A percentile compares a stretch with the other conserved stretches of the same genome.
Conservation (phyloP, 1,284 basidiomycete genomes). For the Athelia sp. region DNA sequence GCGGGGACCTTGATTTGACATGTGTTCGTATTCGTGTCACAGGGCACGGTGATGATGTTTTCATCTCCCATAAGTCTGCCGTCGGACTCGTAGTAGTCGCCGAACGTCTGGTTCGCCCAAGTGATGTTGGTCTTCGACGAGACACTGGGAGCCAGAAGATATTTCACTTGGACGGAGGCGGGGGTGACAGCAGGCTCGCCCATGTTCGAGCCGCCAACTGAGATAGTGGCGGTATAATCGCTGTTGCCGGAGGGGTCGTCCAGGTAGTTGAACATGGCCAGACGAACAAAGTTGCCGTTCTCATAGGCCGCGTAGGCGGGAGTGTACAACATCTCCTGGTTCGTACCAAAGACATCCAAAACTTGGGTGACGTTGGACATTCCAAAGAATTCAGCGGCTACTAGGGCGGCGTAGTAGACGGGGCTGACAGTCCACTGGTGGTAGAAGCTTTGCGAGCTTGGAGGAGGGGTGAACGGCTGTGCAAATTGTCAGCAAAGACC, state of each 20-base stretch:
- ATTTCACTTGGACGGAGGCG: conserved; percentile 32
- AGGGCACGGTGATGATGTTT: conserved; percentile 35
- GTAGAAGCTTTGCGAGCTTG: conserved; percentile 31
- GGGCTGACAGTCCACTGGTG: conserved; percentile 34
- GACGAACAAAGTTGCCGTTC: conserved; percentile 34
- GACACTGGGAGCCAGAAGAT: conserved; percentile 34
- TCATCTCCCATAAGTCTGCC: conserved; percentile 41
- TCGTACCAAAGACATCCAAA: conserved; percentile 28
- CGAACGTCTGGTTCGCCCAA: conserved; percentile 49
- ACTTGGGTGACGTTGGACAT: conserved; percentile 34
- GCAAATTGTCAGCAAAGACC: background rate
- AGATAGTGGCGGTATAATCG: conserved; percentile 28
- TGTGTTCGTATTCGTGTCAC: conserved; percentile 30
- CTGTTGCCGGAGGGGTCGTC: conserved; percentile 34
- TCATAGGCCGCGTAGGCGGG: conserved; percentile 53
- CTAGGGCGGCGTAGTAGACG: conserved; percentile 42
- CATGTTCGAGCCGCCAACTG: conserved; percentile 31
- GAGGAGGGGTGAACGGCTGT: conserved; percentile 29
- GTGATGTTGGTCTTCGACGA: conserved; percentile 49
- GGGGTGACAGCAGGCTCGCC: conserved; percentile 24
- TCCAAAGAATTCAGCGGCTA: conserved; percentile 45
- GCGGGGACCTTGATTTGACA: conserved; percentile 49
- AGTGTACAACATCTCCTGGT: conserved; percentile 30
- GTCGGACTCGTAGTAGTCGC: conserved; percentile 42
- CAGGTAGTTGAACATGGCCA: conserved; percentile 50